A percentile compares a stretch with the other conserved stretches of the same genome.
Evolutionary conservation across 345 rosid species (phyloP).

Genomic region (Salix brachista): DNA sequence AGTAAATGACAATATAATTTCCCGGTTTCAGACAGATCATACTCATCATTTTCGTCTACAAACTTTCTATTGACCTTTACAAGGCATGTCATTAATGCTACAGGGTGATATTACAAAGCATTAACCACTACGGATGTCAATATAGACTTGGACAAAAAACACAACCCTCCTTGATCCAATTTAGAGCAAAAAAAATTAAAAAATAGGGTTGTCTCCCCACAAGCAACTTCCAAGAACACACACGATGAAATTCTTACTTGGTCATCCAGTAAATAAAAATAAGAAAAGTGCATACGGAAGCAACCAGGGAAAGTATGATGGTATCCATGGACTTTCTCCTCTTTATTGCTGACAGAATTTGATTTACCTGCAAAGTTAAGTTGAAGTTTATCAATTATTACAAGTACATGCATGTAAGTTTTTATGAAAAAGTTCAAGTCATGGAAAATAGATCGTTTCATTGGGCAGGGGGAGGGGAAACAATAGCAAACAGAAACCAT

Average conservation of each 20-base stretch:
- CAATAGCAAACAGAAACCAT: no score
- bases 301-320: conserved; percentile 85
- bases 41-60: not conserved
- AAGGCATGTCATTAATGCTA: conserved; percentile 10
- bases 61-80: conserved; percentile 11
- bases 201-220: conserved; percentile 13
- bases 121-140: conserved; percentile 15
- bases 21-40: not conserved
- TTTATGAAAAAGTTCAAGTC: not conserved
- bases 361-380: conserved; percentile 67
- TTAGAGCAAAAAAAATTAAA: not conserved
- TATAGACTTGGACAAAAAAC: conserved; percentile 14
- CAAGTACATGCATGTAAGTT: not conserved
- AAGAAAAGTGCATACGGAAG: conserved; percentile 90
- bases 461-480: not conserved
- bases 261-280: conserved; percentile 91
- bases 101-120: conserved; percentile 13
- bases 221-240: conserved; percentile 6
- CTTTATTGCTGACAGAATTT: conserved; percentile 74
- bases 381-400: not conserved
- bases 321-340: conserved; percentile 96
- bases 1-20: not conserved
- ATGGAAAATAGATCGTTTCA: not conserved
- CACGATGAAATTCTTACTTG: conserved; percentile 46
- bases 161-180: conserved; percentile 14